Evolutionary conservation across 805 yeast species (phyloP).

Genomic region (Candida cerambycidarum): DNA sequence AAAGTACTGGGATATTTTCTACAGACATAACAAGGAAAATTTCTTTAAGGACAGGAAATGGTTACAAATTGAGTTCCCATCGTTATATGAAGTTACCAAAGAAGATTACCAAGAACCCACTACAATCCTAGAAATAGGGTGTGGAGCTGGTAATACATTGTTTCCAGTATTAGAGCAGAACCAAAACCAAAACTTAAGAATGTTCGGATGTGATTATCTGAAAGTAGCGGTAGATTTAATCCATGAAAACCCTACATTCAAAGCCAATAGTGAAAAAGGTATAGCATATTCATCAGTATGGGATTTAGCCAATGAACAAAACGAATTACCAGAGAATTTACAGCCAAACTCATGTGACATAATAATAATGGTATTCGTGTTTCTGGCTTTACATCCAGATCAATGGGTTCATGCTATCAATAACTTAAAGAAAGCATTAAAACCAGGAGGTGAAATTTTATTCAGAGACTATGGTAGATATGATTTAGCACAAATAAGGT

Average conservation of each 20-base stretch:
- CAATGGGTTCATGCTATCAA: slow-evolving; percentile 85
- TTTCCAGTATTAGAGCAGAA: slow-evolving; percentile 86
- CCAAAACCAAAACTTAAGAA: slow-evolving; percentile 68
- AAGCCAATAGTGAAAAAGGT: slow-evolving; percentile 44
- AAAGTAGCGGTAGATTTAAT: slow-evolving; percentile 88
- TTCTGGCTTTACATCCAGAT: slow-evolving; percentile 85
- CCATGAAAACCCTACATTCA: slow-evolving; percentile 58
- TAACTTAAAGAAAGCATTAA: slow-evolving; percentile 69
- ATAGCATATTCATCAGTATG: slow-evolving; percentile 84
- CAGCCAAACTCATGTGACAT: slow-evolving; percentile 82
- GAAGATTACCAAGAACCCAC: slow-evolving; percentile 67
- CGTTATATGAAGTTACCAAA: slow-evolving; percentile 69
- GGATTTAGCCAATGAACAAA: slow-evolving; percentile 84
- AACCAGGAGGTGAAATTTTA: slow-evolving; percentile 89
- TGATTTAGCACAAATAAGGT: slow-evolving; percentile 92
- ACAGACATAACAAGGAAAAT: slow-evolving; percentile 85
- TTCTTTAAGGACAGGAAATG: slow-evolving; percentile 96
- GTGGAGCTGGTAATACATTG: slow-evolving; percentile 98
- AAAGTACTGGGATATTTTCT: slow-evolving; percentile 92
- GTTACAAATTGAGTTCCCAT: slow-evolving; percentile 93
- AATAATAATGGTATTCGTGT: slow-evolving; percentile 92
- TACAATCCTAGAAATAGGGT: slow-evolving; percentile 87
- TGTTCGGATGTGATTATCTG: slow-evolving; percentile 88
- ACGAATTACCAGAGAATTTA: slow-evolving; percentile 77
- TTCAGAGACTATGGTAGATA: slow-evolving; percentile 95